Evolutionary conservation across 495 filamentous ascomycete genomes (phyloP).

Genomic region (Corynascus novoguineensis): DNA sequence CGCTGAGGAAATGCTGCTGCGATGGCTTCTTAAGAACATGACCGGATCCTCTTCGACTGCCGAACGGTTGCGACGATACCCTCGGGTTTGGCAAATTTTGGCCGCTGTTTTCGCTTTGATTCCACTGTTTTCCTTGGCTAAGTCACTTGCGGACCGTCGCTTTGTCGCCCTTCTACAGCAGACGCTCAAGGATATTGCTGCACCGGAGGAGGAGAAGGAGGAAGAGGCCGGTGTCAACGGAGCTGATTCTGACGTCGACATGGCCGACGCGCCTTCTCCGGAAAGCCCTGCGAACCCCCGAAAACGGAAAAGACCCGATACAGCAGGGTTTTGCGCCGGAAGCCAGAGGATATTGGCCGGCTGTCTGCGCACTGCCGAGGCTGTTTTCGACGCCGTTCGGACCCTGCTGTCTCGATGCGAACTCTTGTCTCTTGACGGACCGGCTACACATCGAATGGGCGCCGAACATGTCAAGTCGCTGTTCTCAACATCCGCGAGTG

Average conservation of each 20-base stretch:
- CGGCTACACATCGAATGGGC: conserved; percentile 34
- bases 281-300: conserved; percentile 19
- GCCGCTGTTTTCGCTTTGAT: conserved; percentile 37
- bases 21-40: conserved; percentile 48
- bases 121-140: conserved; percentile 41
- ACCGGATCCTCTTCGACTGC: conserved; percentile 34
- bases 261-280: conserved; percentile 20
- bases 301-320: conserved; percentile 34
- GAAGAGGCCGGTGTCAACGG: conserved; percentile 1
- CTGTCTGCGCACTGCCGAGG: conserved; percentile 37
- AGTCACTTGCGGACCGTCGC: conserved; percentile 40
- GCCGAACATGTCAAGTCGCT: conserved; percentile 45
- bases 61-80: conserved; percentile 42
- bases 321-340: conserved; percentile 25
- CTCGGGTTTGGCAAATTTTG: conserved; percentile 40
- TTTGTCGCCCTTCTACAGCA: conserved; percentile 40
- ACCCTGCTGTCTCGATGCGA: conserved; percentile 32
- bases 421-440: conserved; percentile 11
- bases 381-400: conserved; percentile 35
- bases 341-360: conserved; percentile 29
- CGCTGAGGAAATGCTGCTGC: conserved; percentile 43
- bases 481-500: conserved; percentile 38
- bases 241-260: conserved; percentile 25
- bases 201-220: conserved; percentile 16
- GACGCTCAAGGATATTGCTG: conserved; percentile 38